Conservation (phyloP, 2,329 filamentous ascomycete species). For the Whalleya microplaca region DNA sequence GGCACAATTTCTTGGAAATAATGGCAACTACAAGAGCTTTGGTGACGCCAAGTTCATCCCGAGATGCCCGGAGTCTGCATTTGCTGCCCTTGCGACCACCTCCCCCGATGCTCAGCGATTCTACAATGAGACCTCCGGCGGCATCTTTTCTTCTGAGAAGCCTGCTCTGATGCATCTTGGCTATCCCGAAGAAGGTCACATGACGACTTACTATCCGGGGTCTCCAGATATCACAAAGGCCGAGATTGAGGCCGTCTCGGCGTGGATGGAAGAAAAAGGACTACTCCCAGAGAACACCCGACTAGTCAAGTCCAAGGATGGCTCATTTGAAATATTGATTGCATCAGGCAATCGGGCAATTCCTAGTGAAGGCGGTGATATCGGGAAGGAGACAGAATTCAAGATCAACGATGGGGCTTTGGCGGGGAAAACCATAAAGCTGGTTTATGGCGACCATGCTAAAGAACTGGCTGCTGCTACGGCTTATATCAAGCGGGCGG, state of each 20-base stretch:
- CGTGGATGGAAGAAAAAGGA: constrained; percentile 72
- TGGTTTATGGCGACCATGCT: constrained; percentile 76
- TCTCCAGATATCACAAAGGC: constrained; percentile 73
- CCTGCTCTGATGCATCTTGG: constrained; percentile 74
- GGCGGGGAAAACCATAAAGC: constrained; percentile 68
- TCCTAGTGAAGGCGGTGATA: constrained; percentile 67
- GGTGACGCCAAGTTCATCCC: constrained; percentile 86
- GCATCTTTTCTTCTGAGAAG: constrained; percentile 70
- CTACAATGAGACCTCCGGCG: constrained; percentile 70
- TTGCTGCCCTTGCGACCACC: constrained; percentile 66
- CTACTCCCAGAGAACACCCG: constrained; percentile 78
- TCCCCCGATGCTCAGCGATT: constrained; percentile 63
- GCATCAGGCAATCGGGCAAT: constrained; percentile 67
- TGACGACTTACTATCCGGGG: constrained; percentile 83
- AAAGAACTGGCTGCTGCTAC: constrained; percentile 73
- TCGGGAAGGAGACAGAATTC: constrained; percentile 67
- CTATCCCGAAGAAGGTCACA: constrained; percentile 73
- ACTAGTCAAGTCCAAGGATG: constrained; percentile 66
- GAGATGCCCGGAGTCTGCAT: constrained; percentile 64
- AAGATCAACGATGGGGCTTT: constrained; percentile 61
- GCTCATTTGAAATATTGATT: constrained; percentile 73
- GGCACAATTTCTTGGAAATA: constrained; percentile 78
- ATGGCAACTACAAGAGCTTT: constrained; percentile 86
- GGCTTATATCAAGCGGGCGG: constrained; percentile 69
- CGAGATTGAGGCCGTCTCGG: constrained; percentile 74